Base-by-base conservation (phyloP, 2,329 filamentous ascomycete species). In the Ophiocordyceps robertsii region DNA sequence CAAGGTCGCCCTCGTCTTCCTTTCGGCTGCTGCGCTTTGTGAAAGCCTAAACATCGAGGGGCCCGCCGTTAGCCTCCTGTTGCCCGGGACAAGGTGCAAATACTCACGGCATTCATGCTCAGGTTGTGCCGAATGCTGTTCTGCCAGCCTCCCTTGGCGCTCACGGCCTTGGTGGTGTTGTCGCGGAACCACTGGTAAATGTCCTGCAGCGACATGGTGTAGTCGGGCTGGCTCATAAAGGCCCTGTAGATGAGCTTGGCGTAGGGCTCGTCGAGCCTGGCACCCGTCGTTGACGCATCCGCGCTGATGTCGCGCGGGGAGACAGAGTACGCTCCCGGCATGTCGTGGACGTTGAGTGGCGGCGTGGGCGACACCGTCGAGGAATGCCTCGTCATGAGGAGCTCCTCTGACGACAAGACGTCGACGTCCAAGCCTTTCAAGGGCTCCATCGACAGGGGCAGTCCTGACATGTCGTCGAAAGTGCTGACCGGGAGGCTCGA, bases 111-210 rank as follows among this genome's bases (percentile, higher is more conserved):
- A 53, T 96, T 96, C 89, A 96, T 95, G 39, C 87, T 95, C 8
- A 96, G 68, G 52, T 96, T 96, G 60, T 96, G 90, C 2, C 90
- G 77, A 49, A 96, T 93, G 58, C 86, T 94, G 61, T 95, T 96
- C 63, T 90, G 84, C 90, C 90, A 96, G 10, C 89, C 90, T 52
- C 80, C 82, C 41, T 70, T 77, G 5, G 76, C 77, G 55, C 88
- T 92, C 43, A 75, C 70, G 3, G 87, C 76, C 60, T 92, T 95
- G 50, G 76, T 73, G 3, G 88, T 95, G 55, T 95, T 81, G 27
- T 80, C 72, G 36, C 75, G 69, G 54, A 96, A 94, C 88, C 90
- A 96, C 44, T 82, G 72, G 61, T 96, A 96, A 44, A 96, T 84
- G 42, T 93, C 82, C 51, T 88, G 80, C 12, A 96, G 69, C 2